Evolutionary conservation across 2,329 filamentous ascomycete genomes (phyloP).

Genomic region (Talaromyces sp.): DNA sequence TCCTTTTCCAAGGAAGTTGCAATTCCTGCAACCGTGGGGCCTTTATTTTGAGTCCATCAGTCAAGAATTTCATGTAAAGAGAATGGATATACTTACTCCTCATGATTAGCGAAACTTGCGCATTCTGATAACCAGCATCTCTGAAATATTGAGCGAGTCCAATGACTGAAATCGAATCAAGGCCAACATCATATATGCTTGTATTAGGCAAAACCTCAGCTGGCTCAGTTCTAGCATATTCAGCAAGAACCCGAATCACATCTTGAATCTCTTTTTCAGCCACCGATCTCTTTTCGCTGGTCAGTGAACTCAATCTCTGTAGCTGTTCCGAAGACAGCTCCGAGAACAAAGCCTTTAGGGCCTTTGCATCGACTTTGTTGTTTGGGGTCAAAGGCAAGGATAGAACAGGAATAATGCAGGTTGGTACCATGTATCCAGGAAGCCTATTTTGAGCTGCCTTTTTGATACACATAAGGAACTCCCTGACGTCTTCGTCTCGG

Average conservation of each 20-base stretch:
- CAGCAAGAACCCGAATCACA: slow-evolving; percentile 55
- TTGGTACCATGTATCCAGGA: slow-evolving; percentile 87
- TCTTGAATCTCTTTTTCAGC: slow-evolving; percentile 40
- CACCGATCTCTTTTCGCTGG: slow-evolving; percentile 29
- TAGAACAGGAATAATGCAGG: slow-evolving; percentile 70
- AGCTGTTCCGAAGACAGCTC: slow-evolving; percentile 59
- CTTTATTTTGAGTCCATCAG: slow-evolving; percentile 19
- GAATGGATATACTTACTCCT: slow-evolving; percentile 43
- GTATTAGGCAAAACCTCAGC: slow-evolving; percentile 52
- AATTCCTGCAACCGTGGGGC: slow-evolving; percentile 41
- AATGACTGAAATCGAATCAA: slow-evolving; percentile 84
- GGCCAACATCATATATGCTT: slow-evolving; percentile 78
- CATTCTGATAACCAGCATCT: slow-evolving; percentile 57
- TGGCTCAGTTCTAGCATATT: slow-evolving; percentile 49
- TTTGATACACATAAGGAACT: slow-evolving; percentile 49
- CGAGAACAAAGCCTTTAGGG: slow-evolving; percentile 64
- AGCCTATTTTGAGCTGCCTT: slow-evolving; percentile 66
- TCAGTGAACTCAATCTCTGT: slow-evolving; percentile 51
- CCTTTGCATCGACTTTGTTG: slow-evolving; percentile 80
- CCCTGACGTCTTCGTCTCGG: slow-evolving; percentile 33
- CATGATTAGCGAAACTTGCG: slow-evolving; percentile 65
- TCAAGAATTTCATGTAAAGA: neutral
- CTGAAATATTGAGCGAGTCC: slow-evolving; percentile 65
- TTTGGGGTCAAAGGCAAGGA: slow-evolving; percentile 78
- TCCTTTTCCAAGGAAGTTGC: slow-evolving; percentile 25